These are phyloP conservation scores for Cicer cuneatum DNA, from an alignment of 306 rosid species.

Conservation along the genomic window DNA sequence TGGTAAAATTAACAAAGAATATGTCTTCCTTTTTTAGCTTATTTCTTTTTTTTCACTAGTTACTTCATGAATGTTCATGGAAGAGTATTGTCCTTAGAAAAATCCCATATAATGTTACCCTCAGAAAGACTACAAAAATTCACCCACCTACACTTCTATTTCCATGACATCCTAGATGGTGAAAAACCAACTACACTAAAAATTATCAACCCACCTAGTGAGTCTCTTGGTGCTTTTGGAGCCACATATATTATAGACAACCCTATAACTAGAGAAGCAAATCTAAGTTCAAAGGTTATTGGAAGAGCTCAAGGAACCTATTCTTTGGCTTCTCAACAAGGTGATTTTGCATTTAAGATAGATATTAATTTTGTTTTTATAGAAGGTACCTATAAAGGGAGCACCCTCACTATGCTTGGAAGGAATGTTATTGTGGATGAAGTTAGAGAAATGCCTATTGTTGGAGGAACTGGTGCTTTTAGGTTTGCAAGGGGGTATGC, in stretches of 20 bases:
- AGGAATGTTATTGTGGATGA: conserved; percentile 33
- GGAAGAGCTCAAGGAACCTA: conserved; percentile 56
- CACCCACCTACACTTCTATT: conserved; percentile 53
- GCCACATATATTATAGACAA: conserved; percentile 40
- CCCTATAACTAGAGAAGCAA: conserved; percentile 42
- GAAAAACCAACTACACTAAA: conserved; percentile 19
- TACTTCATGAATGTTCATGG: conserved; percentile 14
- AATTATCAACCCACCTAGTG: conserved; percentile 38
- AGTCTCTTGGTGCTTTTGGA: conserved; percentile 38
- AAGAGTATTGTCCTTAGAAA: neutral
- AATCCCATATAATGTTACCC: conserved; percentile 10
- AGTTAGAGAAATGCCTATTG: conserved; percentile 53
- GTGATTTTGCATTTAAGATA: conserved; percentile 47
- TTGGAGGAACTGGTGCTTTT: conserved; percentile 52
- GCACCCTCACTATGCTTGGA: conserved; percentile 51
- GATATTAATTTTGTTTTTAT: conserved; percentile 48
- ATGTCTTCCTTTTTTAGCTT: conserved; percentile 20
- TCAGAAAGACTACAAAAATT: conserved; percentile 32
- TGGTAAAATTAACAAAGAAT: neutral
- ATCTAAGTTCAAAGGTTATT: conserved; percentile 44
- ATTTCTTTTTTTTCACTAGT: neutral
- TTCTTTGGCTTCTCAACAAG: conserved; percentile 51
- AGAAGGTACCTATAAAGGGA: conserved; percentile 45
- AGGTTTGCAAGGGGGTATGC: conserved; percentile 50
- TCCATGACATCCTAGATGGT: conserved; percentile 51